Base-by-base conservation (phyloP, 2,329 filamentous ascomycete genomes). In the Dothideomycetidae sp. region DNA sequence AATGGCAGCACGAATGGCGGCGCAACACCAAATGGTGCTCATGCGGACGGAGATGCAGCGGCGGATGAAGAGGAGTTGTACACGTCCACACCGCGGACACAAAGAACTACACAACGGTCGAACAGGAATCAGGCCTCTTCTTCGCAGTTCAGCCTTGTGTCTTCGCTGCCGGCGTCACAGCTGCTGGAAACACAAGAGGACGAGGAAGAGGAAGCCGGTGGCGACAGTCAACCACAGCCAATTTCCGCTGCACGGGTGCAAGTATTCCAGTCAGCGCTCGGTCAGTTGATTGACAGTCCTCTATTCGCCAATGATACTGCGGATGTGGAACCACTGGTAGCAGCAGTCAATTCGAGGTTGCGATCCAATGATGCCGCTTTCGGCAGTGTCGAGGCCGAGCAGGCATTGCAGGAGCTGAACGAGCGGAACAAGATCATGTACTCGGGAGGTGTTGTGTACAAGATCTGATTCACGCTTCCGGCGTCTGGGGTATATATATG, bases 261-360 rank as follows among this genome's bases (percentile, higher is more conserved):
- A 4, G 62, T 74, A 1, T 98, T 98, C 75, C 76, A 83, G 38
- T 73, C 73, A 9, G 73, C 81, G 2, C 67, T 98, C 3, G 90
- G 90, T 15, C 80, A 83, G 49, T 67, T 98, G 37, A 78, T 93
- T 51, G 78, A 79, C 50, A 79, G 80, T 0, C 68, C 73, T 10
- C 59, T 98, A n/a, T 98, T 98, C 54, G 74, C 78, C 19, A 82
- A 92, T 43, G 90, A 96, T 51, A 75, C 78, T 12, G 84, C 85
- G 10, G 70, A 78, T 43, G 70, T 94, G 2, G 73, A 76, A 44
- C 72, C 73, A 16, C 68, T 98, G 19, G 68, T 94, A 12, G 69
- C 68, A 3, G 81, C 81, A 5, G 81, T 98, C 35, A 98, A 98
- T 55, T 63, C 63, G 3, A 73, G 75, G 48, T 50, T 93, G 32